Base-by-base conservation (phyloP, 2,329 filamentous ascomycete species). In the Calonectria hawksworthii region DNA sequence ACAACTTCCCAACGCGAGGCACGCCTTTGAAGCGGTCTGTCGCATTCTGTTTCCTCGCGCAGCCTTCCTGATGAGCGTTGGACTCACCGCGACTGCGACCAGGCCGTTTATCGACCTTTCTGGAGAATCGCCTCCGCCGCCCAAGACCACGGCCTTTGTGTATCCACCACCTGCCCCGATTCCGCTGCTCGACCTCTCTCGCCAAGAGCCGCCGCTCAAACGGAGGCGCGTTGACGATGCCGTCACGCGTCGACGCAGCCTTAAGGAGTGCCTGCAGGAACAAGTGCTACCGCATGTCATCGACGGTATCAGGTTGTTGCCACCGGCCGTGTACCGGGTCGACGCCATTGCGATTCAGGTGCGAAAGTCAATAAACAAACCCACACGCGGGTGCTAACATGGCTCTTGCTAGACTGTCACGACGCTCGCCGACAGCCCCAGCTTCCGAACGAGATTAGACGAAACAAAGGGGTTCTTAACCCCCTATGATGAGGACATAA, bases 231-330 rank as follows among this genome's bases (percentile, higher is more conserved):
- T 84, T 4, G 77, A 78, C 8, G 47, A 78, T 30, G 76, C 69
- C 56, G 51, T 63, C 59, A 51, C 70, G 69, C 68, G 71, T 26
- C 70, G 76, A 71, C 72, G 78, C 28, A 72, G 61, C 34, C 65
- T 84, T 0, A 78, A 77, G 61, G 71, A 78, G 0, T 83, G 83
- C 44, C 52, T 86, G 11, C 76, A 75, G 28, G 69, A 75, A 1
- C 83, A 85, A 44, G 80, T 86, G 2, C 71, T 84, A 6, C 85
- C 86, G 1, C 80, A 83, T 32, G 79, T 87, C 18, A 76, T 79
- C 68, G 67, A 69, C 16, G 80, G 79, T 0, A 68, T 85, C 18
- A 38, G 74, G 2, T 36, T 74, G n/a, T 66, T 87, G 0, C 75
- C 82, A 1, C 30, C 36, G 3, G 75, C 75, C 1, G 63, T 73